These are phyloP conservation scores for Backusella parvicylindrica DNA, from an alignment of 192 early-diverging fungal genomes.

Conservation along the genomic window DNA sequence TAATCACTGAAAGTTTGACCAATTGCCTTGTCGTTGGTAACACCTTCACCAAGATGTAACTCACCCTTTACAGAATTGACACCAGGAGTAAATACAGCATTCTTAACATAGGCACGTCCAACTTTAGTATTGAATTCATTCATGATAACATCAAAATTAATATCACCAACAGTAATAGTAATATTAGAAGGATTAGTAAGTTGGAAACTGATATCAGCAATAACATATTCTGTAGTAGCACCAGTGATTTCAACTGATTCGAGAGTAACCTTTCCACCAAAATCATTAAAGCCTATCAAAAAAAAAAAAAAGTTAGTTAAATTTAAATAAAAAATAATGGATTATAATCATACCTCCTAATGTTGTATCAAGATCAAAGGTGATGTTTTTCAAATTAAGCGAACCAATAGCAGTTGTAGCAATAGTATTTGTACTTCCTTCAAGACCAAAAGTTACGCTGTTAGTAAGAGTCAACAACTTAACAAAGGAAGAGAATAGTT, in stretches of 20 bases:
- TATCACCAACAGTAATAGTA: constrained; percentile 44
- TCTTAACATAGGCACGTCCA: constrained; percentile 37
- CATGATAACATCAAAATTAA: constrained; percentile 35
- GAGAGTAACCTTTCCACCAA: constrained; percentile 26
- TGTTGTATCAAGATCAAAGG: constrained; percentile 32
- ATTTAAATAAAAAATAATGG: not conserved
- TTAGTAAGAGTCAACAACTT: constrained; percentile 16
- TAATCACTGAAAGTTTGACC: constrained; percentile 40
- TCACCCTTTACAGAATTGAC: constrained; percentile 30
- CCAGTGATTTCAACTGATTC: constrained; percentile 15
- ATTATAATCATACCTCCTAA: constrained; percentile 25
- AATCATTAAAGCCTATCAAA: constrained; percentile 18
- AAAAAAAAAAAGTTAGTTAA: not conserved
- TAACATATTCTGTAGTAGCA: constrained; percentile 39
- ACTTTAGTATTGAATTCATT: constrained; percentile 31
- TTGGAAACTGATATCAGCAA: constrained; percentile 34
- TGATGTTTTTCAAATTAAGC: constrained; percentile 37
- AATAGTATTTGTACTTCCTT: constrained; percentile 22
- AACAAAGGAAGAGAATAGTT: constrained; percentile 30
- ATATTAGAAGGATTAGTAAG: constrained; percentile 54
- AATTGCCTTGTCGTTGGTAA: constrained; percentile 22
- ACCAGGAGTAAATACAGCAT: constrained; percentile 43
- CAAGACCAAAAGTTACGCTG: constrained; percentile 16
- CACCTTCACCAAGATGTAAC: constrained; percentile 36
- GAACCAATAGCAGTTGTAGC: constrained; percentile 37